These are phyloP conservation scores for Aspergillus ustus DNA, from an alignment of 2,329 filamentous ascomycete genomes.

Conservation along the genomic window DNA sequence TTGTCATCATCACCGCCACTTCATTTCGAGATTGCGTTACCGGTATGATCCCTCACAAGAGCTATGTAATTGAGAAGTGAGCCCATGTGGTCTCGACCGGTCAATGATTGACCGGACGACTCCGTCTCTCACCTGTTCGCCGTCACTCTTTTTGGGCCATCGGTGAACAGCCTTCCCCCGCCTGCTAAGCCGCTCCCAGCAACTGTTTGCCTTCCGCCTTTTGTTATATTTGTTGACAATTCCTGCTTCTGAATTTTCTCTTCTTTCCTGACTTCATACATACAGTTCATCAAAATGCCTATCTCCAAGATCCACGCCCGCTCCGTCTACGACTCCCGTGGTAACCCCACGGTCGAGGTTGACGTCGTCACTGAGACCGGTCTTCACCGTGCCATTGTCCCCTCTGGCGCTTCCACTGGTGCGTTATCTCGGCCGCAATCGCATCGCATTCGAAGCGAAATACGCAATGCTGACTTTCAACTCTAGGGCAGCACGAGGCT, in stretches of 20 bases:
- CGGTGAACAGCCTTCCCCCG: conserved; percentile 44
- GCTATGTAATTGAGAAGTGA: conserved; percentile 2
- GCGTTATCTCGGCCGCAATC: conserved; percentile 43
- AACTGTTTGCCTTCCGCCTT: conserved; percentile 20
- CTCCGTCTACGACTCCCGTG: conserved; percentile 97
- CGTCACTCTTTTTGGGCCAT: conserved; percentile 41
- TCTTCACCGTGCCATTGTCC: conserved; percentile 95
- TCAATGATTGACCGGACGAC: conserved; percentile 26
- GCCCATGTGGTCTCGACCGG: conserved; percentile 16
- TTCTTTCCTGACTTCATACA: conserved; percentile 31
- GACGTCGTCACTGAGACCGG: conserved; percentile 96
- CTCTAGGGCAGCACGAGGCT: conserved; percentile 81
- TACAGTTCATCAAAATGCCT: conserved; percentile 68
- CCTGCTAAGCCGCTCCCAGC: conserved; percentile 37
- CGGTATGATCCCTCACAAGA: conserved; percentile 8
- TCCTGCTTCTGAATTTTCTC: conserved; percentile 23
- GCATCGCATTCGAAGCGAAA: background rate
- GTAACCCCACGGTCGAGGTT: conserved; percentile 98
- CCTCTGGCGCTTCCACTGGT: conserved; percentile 95
- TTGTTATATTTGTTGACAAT: conserved; percentile 26
- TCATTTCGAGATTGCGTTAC: conserved; percentile 3
- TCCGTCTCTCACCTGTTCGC: conserved; percentile 19
- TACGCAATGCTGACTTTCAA: conserved; percentile 28
- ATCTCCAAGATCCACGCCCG: conserved; percentile 90
- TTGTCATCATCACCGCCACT: conserved; percentile 5